phyloP scores from a whole-genome alignment of 2,329 filamentous ascomycete genomes.

The Pseudogymnoascus destructans region DNA sequence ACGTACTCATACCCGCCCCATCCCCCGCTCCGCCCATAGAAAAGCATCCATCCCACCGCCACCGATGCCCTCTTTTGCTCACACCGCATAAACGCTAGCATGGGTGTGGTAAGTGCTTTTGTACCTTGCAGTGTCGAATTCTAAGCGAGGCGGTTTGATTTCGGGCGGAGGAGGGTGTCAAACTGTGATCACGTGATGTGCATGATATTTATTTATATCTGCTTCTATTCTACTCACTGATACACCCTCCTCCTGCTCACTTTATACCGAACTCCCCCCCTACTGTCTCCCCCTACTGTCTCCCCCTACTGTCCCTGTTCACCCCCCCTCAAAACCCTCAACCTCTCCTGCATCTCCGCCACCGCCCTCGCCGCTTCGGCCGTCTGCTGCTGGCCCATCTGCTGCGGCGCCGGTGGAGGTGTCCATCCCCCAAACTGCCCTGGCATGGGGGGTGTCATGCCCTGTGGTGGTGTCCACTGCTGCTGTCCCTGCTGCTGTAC shows the following conservation, averaged over 20 bases:
- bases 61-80: too few relatives aligned
- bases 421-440: neutral
- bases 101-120: too few relatives aligned
- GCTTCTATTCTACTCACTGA: neutral
- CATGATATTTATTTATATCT: neutral
- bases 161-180: too few relatives aligned
- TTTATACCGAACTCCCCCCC: neutral
- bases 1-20: too few relatives aligned
- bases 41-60: too few relatives aligned
- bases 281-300: neutral
- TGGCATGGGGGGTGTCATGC: neutral
- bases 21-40: too few relatives aligned
- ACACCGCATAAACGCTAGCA: too few relatives aligned
- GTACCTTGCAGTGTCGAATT: too few relatives aligned
- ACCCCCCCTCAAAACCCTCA: neutral
- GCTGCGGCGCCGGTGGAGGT: neutral
- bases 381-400: neutral
- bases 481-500: conserved; percentile 15
- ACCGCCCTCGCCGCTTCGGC: neutral
- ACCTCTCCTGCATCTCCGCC: neutral
- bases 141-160: too few relatives aligned
- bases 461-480: neutral
- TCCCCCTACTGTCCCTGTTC: neutral
- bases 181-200: neutral
- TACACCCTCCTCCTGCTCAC: neutral